Percentiles rank a stretch among this genome's conserved stretches.
Conservation (phyloP, 495 filamentous ascomycete genomes). For the Lentithecium fluviatile region DNA sequence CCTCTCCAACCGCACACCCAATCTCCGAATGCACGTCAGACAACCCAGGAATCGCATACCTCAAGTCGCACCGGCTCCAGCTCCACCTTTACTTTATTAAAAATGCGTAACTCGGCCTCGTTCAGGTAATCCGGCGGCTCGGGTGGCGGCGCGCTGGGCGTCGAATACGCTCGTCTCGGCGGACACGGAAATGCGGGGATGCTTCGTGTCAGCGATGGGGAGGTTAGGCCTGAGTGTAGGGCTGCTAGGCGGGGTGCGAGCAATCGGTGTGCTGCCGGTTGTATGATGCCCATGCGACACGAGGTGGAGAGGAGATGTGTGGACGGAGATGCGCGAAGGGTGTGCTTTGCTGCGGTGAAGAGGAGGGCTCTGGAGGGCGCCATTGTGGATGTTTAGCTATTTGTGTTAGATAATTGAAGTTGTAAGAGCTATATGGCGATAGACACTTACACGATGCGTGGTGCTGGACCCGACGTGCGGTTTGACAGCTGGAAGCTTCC, state of each 20-base stretch:
- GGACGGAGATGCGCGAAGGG: conserved; percentile 8
- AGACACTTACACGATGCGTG: conserved; percentile 7
- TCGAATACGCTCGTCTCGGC: conserved; percentile 15
- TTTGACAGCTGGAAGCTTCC: too few relatives aligned
- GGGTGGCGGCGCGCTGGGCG: neutral
- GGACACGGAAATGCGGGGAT: conserved; percentile 1
- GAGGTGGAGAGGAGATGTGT: conserved; percentile 18
- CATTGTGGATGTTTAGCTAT: conserved; percentile 10
- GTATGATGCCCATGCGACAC: conserved; percentile 2
- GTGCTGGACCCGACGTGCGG: neutral
- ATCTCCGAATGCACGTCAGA: too few relatives aligned
- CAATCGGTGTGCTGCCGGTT: neutral
- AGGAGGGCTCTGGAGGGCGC: conserved; percentile 32
- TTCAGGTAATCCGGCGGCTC: conserved; percentile 52
- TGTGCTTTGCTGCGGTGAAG: neutral
- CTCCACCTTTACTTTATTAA: conserved; percentile 47
- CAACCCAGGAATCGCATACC: too few relatives aligned
- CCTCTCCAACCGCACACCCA: too few relatives aligned
- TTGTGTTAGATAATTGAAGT: too few relatives aligned
- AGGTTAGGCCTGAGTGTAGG: neutral
- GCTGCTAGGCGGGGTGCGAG: neutral
- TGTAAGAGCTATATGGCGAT: neutral
- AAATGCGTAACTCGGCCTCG: conserved; percentile 50
- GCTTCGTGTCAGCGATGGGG: neutral
- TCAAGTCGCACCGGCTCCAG: conserved; percentile 48